Evolutionary conservation across 2,329 filamentous ascomycete genomes (phyloP), one percentile per base, ranked within the genome.

Genomic region (Orbilia javanica): DNA sequence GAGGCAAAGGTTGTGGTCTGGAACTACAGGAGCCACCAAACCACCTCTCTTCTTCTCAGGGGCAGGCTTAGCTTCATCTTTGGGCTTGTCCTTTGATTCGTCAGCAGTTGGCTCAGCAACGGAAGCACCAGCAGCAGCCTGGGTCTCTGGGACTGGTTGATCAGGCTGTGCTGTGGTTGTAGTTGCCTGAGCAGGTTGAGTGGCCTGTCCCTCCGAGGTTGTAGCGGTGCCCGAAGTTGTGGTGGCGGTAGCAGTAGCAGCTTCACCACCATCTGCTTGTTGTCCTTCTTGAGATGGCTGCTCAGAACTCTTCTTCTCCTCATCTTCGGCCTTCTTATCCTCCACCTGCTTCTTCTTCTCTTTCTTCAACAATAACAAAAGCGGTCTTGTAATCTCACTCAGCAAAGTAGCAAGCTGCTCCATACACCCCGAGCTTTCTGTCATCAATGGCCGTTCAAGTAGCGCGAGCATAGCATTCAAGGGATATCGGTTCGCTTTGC

Each of bases 381-480:
- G 87, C 10, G 96, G 96, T 71, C 92, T 88, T 0, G 96, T 99
- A 70, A 98, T 93, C 80, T 92, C 91, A 83, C 93, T 95, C 27
- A 99, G 88, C 31, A 99, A 86, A 80, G 91, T 90, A 1, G 96
- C 96, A 27, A 99, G 88, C 79, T 94, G 91, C 81, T 97, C 95
- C 94, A 99, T 98, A 71, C 97, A 95, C 5, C 91, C 88, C n/a
- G 95, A 94, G 84, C 94, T 99, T 85, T 99, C 96, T 85, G 97
- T 97, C 80, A 99, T 94, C 79, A 98, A 87, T 80, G 94, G 93
- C n/a, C 96, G 92, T 83, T 98, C 96, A 22, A 99, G 88, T 4
- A 99, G 88, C 79, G 90, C 91, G 55, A 99, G 87, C 31, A 99
- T 86, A 13, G 94, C 94, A 83, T 99, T 99, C 83, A 99, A 89